phyloP scores from a whole-genome alignment of 176 grass and related monocot species.

The Lolium perenne region DNA sequence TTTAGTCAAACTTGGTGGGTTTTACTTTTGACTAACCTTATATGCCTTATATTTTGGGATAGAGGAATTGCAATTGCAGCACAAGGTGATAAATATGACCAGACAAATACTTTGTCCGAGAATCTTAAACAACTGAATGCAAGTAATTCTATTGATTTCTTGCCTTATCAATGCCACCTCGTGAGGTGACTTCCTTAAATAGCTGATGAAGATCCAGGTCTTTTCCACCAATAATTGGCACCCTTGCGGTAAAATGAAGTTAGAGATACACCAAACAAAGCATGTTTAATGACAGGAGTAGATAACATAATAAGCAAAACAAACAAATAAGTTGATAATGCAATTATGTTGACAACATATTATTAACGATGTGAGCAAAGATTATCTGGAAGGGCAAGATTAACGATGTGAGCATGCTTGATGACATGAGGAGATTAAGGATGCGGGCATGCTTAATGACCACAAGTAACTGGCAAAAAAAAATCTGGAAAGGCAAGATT shows the following conservation, averaged over 20 bases:
- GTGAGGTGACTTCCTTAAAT: slow-evolving; percentile 82
- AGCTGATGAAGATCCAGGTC: slow-evolving; percentile 94
- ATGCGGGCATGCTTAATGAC: not conserved
- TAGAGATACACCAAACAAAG: slow-evolving; percentile 30
- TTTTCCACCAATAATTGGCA: slow-evolving; percentile 95
- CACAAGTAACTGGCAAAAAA: not conserved
- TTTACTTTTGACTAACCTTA: too few relatives aligned
- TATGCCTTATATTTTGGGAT: too few relatives aligned
- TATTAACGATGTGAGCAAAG: not conserved
- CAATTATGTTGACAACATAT: slow-evolving; percentile 3
- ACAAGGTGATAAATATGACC: slow-evolving; percentile 31
- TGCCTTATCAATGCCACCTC: slow-evolving; percentile 96
- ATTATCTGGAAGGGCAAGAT: not conserved
- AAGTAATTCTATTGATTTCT: slow-evolving; percentile 42
- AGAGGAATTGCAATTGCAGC: not conserved
- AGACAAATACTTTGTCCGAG: slow-evolving; percentile 35
- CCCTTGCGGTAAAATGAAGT: slow-evolving; percentile 49
- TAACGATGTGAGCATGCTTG: not conserved
- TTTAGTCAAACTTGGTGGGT: too few relatives aligned
- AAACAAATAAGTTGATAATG: slow-evolving; percentile 11
- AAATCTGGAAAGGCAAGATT: not conserved
- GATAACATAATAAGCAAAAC: slow-evolving; percentile 9
- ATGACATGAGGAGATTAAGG: not conserved
- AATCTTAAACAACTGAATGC: slow-evolving; percentile 21
- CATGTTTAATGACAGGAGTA: not conserved